Evolutionary conservation across 2,329 filamentous ascomycete species (phyloP), one percentile per base, ranked within the genome.

Genomic region (Aureobasidium zeae): DNA sequence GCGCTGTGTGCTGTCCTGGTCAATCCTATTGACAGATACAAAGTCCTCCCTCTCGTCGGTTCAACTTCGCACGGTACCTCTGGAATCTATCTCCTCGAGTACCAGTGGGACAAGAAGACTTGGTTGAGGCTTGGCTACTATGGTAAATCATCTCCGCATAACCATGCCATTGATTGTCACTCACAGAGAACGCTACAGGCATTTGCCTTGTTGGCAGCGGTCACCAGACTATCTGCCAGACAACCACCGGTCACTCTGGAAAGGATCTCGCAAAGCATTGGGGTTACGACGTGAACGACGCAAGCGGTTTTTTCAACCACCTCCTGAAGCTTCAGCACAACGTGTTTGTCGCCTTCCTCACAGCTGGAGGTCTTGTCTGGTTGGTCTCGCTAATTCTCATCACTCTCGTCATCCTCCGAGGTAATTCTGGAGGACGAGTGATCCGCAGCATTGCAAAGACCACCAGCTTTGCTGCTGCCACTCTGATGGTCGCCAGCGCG

Each of bases 341-440:
- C 10, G 48, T 49, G 5, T 48, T 49, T 20, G 42, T 46, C 19
- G 48, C 48, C 10, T 49, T 48, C 37, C 44, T 49, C 19, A 49
- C 48, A 11, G 48, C 48, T 9, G 48, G 45, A n/a, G 48, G 48
- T 22, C n/a, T 49, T 9, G 28, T 36, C 16, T 49, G 48, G 48
- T 34, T 49, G 7, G 25, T 48, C 11, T 31, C 21, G 10, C 33
- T 49, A 21, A 34, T 45, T 5, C 20, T 49, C n/a, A 34, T 44
- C 20, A 32, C 42, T 12, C 31, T 48, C n/a, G 34, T 49, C 29
- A 43, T 49, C 15, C 26, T 49, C 21, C 29, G 30, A 10, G 46
- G 44, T 13, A 32, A 31, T 5, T 43, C 34, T 19, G 48, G 39
- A 21, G 36, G 45, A 15, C 24, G 39, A 3, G 20, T 39, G 5